A percentile compares a stretch with the other conserved stretches of the same genome.
phyloP scores from a whole-genome alignment of 352 stramenopile species.

The Halophytophthora batemanensis region DNA sequence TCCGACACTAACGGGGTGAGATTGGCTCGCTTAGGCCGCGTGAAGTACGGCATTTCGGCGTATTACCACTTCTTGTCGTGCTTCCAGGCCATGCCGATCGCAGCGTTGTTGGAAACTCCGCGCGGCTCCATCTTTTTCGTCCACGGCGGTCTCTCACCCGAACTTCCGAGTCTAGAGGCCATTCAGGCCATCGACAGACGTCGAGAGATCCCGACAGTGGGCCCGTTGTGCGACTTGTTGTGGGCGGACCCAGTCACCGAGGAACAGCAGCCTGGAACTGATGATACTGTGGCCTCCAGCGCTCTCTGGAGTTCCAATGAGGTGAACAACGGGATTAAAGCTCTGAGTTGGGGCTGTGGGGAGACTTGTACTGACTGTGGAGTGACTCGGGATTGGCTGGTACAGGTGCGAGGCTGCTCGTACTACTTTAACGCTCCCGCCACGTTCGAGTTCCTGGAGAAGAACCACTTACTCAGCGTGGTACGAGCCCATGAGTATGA shows the following conservation, averaged over 20 bases:
- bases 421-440: slow-evolving; percentile 88
- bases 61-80: slow-evolving; percentile 84
- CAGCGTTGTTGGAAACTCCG: slow-evolving; percentile 45
- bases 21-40: slow-evolving; percentile 25
- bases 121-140: slow-evolving; percentile 61
- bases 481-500: slow-evolving; percentile 85
- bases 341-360: not conserved
- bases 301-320: slow-evolving; percentile 22
- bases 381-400: not conserved
- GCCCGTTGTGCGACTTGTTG: slow-evolving; percentile 68
- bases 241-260: slow-evolving; percentile 59
- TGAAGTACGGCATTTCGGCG: slow-evolving; percentile 76
- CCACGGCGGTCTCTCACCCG: slow-evolving; percentile 66
- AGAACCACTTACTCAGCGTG: slow-evolving; percentile 65
- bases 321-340: slow-evolving; percentile 4
- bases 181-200: slow-evolving; percentile 62
- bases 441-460: slow-evolving; percentile 63
- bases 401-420: slow-evolving; percentile 68
- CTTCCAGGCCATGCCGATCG: slow-evolving; percentile 72
- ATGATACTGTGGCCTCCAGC: slow-evolving; percentile 10
- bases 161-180: slow-evolving; percentile 42
- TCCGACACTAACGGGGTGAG: too few relatives aligned
- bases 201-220: slow-evolving; percentile 56
- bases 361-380: not conserved
- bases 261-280: not conserved